Base-by-base conservation (phyloP, 306 rosid genomes). In the Ziziphus jujuba region DNA sequence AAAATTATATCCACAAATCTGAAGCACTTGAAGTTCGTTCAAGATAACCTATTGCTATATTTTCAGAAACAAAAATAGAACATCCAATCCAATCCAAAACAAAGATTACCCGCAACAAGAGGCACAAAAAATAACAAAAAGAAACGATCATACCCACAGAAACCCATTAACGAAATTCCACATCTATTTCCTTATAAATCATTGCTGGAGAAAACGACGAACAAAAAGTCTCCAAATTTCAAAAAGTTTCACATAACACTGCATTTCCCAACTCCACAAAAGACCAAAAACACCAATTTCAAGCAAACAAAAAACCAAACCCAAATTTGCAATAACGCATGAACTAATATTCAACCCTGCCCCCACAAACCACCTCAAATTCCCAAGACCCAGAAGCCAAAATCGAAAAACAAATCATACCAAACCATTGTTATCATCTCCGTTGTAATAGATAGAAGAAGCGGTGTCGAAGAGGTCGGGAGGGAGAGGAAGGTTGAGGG, bases 401-500 rank as follows among this genome's bases (percentile, higher is more conserved):
- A 35, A 52, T 5, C 12, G 55, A 50, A 71, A 69, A 61, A 54
- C 11, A 71, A 77, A 21, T 33, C 78, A 8, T 67, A 77, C 87
- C 81, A 61, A 63, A 63, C 43, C 70, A 76, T 16, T 5, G n/a
- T 25, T 11, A 17, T 71, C 34, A n/a, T 50, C 38, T 47, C 55
- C 65, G 50, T 34, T 70, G 9, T 67, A 45, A 48, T 79, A 91
- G 77, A 95, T 86, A 36, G 90, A 82, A 40, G 96, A 88, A 51
- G 91, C 97, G 79, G 91, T 72, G 72, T 74, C 61, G 72, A 87
- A 72, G 48, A 95, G 86, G 56, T 91, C 89, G 57, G 90, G 78
- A 7, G 99, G 95, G 21, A 95, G 85, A 56, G 97, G 97, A 61
- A 91, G 81, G 76, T 84, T 87, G 82, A 95, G 91, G 38, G 97